Conservation (phyloP, 768 basidiomycete genomes). For the Cubamyces sp. region DNA sequence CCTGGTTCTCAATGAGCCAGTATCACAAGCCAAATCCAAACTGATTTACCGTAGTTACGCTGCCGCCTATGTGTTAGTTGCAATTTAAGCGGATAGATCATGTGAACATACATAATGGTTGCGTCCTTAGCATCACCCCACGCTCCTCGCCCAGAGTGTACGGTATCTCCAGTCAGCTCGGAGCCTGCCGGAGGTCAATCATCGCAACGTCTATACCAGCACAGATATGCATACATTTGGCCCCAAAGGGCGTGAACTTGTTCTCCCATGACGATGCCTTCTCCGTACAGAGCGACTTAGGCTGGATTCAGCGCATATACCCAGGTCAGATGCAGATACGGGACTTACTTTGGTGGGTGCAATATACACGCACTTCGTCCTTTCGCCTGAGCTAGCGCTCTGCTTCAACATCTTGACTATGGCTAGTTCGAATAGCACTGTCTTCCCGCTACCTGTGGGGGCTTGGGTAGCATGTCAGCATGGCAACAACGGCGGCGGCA, state of each 20-base stretch:
- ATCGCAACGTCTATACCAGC: not conserved
- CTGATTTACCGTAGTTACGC: slow-evolving; percentile 29
- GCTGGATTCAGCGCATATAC: not conserved
- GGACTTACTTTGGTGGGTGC: slow-evolving; percentile 82
- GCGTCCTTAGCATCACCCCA: slow-evolving; percentile 79
- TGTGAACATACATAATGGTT: slow-evolving; percentile 72
- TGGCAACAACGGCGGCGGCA: slow-evolving; percentile 1
- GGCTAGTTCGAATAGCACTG: slow-evolving; percentile 90
- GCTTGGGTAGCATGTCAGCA: slow-evolving; percentile 48
- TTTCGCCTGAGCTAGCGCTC: slow-evolving; percentile 38
- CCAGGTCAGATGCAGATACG: slow-evolving; percentile 2
- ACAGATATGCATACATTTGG: slow-evolving; percentile 60
- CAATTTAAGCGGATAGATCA: not conserved
- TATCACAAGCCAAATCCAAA: not conserved
- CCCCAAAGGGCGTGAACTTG: slow-evolving; percentile 77
- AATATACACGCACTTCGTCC: slow-evolving; percentile 84
- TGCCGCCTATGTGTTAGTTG: slow-evolving; percentile 1
- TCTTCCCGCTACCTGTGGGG: slow-evolving; percentile 96
- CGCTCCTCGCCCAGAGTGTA: slow-evolving; percentile 60
- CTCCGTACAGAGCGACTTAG: slow-evolving; percentile 86
- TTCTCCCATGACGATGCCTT: slow-evolving; percentile 79
- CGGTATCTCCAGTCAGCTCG: slow-evolving; percentile 93
- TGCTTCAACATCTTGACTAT: slow-evolving; percentile 74
- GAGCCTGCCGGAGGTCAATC: slow-evolving; percentile 54
- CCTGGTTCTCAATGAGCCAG: slow-evolving; percentile 45